Conservation (phyloP, 306 rosid species). For the Alnus rubra region DNA sequence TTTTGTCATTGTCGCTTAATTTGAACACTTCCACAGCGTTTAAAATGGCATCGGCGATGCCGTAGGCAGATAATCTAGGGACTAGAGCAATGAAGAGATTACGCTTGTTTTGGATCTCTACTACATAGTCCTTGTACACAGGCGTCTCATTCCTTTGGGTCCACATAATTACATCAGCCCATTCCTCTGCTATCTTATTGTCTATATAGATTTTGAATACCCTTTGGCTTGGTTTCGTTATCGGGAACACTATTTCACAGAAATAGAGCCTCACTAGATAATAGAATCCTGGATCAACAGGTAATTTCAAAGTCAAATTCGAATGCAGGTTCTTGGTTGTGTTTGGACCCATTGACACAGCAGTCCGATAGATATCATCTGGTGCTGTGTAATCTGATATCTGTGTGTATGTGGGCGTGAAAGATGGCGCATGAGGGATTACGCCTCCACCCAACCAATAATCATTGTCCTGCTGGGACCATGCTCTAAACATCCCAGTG, state of each 20-base stretch:
- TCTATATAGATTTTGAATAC: background rate
- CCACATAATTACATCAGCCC: background rate
- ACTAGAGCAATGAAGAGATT: background rate
- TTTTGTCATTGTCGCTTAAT: background rate
- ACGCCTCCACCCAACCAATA: background rate
- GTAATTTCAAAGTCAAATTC: background rate
- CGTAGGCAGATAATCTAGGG: background rate
- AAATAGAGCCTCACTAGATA: background rate
- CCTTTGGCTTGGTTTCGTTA: background rate
- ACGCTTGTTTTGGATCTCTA: background rate
- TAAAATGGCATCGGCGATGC: background rate
- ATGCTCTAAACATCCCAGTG: conserved; percentile 37
- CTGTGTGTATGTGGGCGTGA: background rate
- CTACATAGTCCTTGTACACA: background rate
- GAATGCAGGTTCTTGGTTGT: background rate
- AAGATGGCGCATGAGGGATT: background rate
- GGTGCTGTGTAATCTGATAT: conserved; percentile 20
- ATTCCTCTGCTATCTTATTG: background rate
- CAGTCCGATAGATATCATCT: background rate
- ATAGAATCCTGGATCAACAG: background rate
- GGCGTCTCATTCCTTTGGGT: background rate
- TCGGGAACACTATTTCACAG: background rate
- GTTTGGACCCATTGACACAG: background rate
- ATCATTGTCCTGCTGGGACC: background rate
- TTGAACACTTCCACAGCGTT: conserved; percentile 31